phyloP scores from a whole-genome alignment of 116 monocot species.

The Zostera marina region DNA sequence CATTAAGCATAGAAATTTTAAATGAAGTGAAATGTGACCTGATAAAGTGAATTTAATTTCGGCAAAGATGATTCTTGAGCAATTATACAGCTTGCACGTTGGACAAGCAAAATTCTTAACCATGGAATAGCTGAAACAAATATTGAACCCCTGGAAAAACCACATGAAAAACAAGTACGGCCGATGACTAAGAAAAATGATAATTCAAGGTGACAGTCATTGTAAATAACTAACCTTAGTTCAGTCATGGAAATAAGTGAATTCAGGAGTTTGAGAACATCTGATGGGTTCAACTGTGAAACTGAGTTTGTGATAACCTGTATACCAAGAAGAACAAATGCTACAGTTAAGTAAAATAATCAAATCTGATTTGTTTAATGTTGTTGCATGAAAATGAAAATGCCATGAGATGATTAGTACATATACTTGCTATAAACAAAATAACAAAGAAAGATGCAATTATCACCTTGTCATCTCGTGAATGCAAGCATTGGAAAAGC shows the following conservation, averaged over 20 bases:
- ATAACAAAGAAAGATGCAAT: not conserved
- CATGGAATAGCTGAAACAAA: slow-evolving; percentile 63
- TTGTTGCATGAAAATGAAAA: not conserved
- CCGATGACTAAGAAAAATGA: not conserved
- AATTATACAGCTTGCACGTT: slow-evolving; percentile 66
- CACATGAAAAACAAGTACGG: slow-evolving; percentile 6
- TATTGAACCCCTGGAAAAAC: slow-evolving; percentile 45
- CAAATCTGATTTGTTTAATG: not conserved
- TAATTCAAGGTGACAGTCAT: too few relatives aligned
- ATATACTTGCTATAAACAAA: not conserved
- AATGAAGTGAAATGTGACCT: slow-evolving; percentile 20
- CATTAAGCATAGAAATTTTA: not conserved
- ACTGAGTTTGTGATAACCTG: slow-evolving; percentile 78
- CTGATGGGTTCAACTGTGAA: slow-evolving; percentile 49
- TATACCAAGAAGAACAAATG: not conserved
- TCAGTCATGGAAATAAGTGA: slow-evolving; percentile 58
- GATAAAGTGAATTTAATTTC: slow-evolving; percentile 57
- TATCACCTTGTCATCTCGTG: slow-evolving; percentile 61
- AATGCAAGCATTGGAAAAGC: slow-evolving; percentile 55
- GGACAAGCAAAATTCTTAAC: slow-evolving; percentile 49
- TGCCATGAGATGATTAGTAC: too few relatives aligned
- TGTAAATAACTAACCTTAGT: slow-evolving; percentile 30
- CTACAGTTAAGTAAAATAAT: not conserved
- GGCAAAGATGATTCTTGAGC: slow-evolving; percentile 60
- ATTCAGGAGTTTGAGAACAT: slow-evolving; percentile 59